Evolutionary conservation across 2,329 filamentous ascomycete species (phyloP).

Genomic region (Sporothrix pallida): DNA sequence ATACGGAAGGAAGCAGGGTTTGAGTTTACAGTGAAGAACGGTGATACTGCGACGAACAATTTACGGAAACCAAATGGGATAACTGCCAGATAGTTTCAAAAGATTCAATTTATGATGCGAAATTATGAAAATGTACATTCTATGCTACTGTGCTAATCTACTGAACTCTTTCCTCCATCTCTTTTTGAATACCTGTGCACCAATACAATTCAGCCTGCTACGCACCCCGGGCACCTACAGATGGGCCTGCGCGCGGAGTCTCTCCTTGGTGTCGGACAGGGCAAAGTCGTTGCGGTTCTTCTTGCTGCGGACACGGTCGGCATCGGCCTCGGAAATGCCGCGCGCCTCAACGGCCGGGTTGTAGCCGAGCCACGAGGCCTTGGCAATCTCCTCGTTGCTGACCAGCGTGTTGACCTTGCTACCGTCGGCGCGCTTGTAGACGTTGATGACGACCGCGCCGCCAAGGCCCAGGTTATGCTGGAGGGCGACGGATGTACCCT

Average conservation of each 20-base stretch:
- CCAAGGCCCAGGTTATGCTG: constrained; percentile 95
- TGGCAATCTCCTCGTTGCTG: constrained; percentile 61
- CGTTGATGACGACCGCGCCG: constrained; percentile 86
- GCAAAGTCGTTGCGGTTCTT: constrained; percentile 72
- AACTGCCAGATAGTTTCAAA: no score
- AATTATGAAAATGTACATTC: no score
- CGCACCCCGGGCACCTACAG: not conserved
- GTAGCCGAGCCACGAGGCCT: constrained; percentile 75
- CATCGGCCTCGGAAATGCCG: constrained; percentile 83
- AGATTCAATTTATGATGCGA: no score
- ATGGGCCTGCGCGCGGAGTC: not conserved
- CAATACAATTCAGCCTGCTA: no score
- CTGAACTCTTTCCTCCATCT: no score
- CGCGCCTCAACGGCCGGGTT: constrained; percentile 90
- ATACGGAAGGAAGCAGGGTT: no score
- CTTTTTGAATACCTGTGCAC: no score
- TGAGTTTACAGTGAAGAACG: no score
- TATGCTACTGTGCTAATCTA: no score
- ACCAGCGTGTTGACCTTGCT: constrained; percentile 63
- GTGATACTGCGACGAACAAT: no score
- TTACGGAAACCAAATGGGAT: no score
- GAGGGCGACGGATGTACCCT: constrained; percentile 72
- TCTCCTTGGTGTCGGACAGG: constrained; percentile 69
- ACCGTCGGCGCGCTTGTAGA: constrained; percentile 86
- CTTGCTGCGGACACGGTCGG: constrained; percentile 72